Evolutionary conservation across 108 stramenopile genomes (phyloP), one percentile per base, ranked within the genome.

Genomic region (Nannochloropsis oceanica): DNA sequence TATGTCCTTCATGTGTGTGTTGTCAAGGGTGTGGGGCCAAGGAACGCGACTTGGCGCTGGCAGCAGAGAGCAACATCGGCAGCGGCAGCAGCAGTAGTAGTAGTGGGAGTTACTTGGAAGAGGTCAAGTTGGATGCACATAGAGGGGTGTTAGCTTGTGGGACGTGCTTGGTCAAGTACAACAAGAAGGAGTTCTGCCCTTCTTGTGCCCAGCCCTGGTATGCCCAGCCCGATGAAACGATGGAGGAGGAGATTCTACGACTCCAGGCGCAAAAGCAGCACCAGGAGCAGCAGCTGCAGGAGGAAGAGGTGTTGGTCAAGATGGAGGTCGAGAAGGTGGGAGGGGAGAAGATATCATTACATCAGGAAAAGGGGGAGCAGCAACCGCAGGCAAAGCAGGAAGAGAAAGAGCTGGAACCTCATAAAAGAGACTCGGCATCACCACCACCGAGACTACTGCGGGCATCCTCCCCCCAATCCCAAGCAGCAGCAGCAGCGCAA

Each of bases 131-230:
- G 59, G 59, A 3, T n/a, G 1, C 59, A n/a, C 59, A n/a, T 18
- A 18, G 59, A n/a, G 59, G 59, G 59, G 59, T 73, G 22, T 73
- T 73, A n/a, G 59, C 59, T 25, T 94, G 93, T 83, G 86, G 85
- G 46, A 86, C 86, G 85, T 94, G 93, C 80, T 84, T 43, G 34
- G 81, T 87, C n/a, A 85, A 88, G 18, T 94, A 92, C 84, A 89
- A 88, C 13, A 44, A 81, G 42, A 83, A 89, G 18, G 86, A 89
- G 79, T 94, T 82, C 80, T 94, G 93, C 79, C 91, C 92, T 43
- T 89, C 91, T 26, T 94, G 93, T 79, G 91, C 90, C 8, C 92
- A 92, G 81, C 83, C 91, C 12, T 93, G 92, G 92, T 90, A 94
- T 80, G 93, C 92, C 44, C 85, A 83, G 0, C 89, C 87, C 25